Percentiles rank a stretch among this genome's conserved stretches.
phyloP scores from a whole-genome alignment of 1,284 basidiomycete genomes.

The Cutaneotrichosporon arboriforme region DNA sequence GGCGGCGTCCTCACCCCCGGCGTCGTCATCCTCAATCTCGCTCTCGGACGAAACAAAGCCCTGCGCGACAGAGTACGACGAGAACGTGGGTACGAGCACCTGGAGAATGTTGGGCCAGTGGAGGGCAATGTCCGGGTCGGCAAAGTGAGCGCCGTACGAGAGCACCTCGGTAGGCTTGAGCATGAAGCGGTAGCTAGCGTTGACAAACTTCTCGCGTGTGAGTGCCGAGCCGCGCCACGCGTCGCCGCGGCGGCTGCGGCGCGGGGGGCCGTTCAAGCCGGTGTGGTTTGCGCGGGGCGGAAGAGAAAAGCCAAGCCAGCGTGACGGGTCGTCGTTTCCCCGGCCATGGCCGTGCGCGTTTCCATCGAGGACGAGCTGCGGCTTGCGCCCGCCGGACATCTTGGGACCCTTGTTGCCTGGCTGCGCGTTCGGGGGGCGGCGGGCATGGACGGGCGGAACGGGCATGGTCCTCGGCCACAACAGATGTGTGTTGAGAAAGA shows the following conservation, averaged over 20 bases:
- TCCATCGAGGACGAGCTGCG: constrained; percentile 24
- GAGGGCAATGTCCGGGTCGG: constrained; percentile 89
- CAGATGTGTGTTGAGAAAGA: no score
- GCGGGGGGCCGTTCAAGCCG: constrained; percentile 41
- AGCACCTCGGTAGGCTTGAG: constrained; percentile 79
- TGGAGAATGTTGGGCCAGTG: constrained; percentile 96
- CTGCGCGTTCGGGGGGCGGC: constrained; percentile 3
- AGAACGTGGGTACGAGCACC: constrained; percentile 76
- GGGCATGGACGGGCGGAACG: constrained; percentile 4
- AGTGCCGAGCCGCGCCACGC: constrained; percentile 55
- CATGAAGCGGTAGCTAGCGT: constrained; percentile 88
- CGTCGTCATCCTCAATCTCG: constrained; percentile 30
- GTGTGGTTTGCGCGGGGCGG: constrained; percentile 60
- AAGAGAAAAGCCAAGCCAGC: constrained; percentile 69
- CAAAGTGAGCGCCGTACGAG: constrained; percentile 83
- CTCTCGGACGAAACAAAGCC: constrained; percentile 38
- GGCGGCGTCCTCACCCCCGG: constrained; percentile 34
- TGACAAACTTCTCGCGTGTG: constrained; percentile 87
- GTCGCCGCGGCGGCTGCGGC: constrained; percentile 64
- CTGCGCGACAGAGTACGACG: constrained; percentile 47
- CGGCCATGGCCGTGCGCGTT: background rate
- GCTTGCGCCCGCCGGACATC: constrained; percentile 18
- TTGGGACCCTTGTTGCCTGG: constrained; percentile 3
- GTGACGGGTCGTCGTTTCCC: constrained; percentile 34
- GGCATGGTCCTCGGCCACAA: background rate